These are phyloP conservation scores for Gardenia jasminoides DNA, from an alignment of 257 asterid genomes.

Conservation along the genomic window DNA sequence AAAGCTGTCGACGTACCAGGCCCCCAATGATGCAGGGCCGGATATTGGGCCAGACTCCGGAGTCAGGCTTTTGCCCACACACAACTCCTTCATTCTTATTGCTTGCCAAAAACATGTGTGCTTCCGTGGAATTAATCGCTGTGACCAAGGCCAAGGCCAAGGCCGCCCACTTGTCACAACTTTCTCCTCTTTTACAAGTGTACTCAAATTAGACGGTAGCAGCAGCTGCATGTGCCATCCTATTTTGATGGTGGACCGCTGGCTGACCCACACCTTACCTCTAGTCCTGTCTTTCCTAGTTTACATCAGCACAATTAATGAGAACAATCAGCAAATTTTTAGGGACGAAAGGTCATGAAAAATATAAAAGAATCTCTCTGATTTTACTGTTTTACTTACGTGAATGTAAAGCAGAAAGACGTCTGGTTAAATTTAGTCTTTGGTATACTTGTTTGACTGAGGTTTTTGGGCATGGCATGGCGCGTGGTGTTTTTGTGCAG, in stretches of 20 bases:
- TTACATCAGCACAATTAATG: background rate
- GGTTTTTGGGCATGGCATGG: constrained; percentile 1
- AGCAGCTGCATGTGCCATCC: constrained; percentile 28
- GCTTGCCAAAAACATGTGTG: constrained; percentile 10
- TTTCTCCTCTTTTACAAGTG: too few relatives aligned
- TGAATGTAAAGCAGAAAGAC: background rate
- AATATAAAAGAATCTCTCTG: background rate
- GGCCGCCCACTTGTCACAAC: constrained; percentile 24
- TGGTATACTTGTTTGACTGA: constrained; percentile 1
- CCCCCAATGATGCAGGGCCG: constrained; percentile 18
- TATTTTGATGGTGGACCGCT: constrained; percentile 44
- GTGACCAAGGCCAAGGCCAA: constrained; percentile 39
- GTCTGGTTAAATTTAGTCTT: too few relatives aligned
- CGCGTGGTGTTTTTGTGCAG: constrained; percentile 29
- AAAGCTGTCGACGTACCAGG: constrained; percentile 24
- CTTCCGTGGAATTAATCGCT: constrained; percentile 9
- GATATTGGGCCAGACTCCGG: constrained; percentile 17
- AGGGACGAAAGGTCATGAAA: background rate
- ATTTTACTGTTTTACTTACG: too few relatives aligned
- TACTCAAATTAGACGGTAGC: constrained; percentile 1
- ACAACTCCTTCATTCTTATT: constrained; percentile 28
- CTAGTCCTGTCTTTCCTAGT: constrained; percentile 8
- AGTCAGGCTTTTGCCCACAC: constrained; percentile 10
- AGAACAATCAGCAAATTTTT: background rate
- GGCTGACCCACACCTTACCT: too few relatives aligned